A percentile compares a stretch with the other conserved stretches of the same genome.
Conservation (phyloP, 1,139 yeast genomes). For the Oligophagozyma castellii region DNA sequence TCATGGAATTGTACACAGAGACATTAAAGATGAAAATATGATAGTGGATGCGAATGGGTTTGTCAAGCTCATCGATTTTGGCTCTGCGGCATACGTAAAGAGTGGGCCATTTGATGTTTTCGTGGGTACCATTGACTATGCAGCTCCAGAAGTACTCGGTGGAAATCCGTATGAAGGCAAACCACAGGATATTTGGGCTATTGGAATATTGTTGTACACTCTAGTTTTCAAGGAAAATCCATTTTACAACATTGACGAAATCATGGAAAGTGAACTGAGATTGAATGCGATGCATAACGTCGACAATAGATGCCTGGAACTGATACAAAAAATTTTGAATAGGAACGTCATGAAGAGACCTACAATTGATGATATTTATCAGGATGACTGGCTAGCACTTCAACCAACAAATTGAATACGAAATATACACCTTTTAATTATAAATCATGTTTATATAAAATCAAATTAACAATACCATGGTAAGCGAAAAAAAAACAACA, state of each 20-base stretch:
- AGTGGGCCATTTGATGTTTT: conserved; percentile 96
- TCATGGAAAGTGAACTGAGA: conserved; percentile 77
- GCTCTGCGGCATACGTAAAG: conserved; percentile 79
- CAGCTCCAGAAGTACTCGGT: conserved; percentile 87
- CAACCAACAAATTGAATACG: too few species aligned
- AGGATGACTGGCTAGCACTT: conserved; percentile 70
- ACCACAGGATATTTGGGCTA: conserved; percentile 95
- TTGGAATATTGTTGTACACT: conserved; percentile 81
- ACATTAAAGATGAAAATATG: conserved; percentile 88
- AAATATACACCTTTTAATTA: too few species aligned
- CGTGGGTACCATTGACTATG: conserved; percentile 94
- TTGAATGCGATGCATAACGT: conserved; percentile 41
- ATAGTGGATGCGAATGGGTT: conserved; percentile 70
- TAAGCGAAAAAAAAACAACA: too few species aligned
- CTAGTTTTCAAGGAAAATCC: conserved; percentile 89
- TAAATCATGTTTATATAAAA: too few species aligned
- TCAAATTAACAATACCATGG: too few species aligned
- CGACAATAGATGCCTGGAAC: conserved; percentile 41
- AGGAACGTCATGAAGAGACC: conserved; percentile 60
- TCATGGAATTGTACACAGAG: conserved; percentile 86
- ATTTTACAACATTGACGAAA: conserved; percentile 87
- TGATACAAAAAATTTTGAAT: conserved; percentile 52
- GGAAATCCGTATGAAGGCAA: conserved; percentile 87
- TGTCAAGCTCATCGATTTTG: conserved; percentile 84
- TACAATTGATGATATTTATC: conserved; percentile 51